Conservation (phyloP, 2,329 filamentous ascomycete genomes). For the Allantophomopsis lycopodina region DNA sequence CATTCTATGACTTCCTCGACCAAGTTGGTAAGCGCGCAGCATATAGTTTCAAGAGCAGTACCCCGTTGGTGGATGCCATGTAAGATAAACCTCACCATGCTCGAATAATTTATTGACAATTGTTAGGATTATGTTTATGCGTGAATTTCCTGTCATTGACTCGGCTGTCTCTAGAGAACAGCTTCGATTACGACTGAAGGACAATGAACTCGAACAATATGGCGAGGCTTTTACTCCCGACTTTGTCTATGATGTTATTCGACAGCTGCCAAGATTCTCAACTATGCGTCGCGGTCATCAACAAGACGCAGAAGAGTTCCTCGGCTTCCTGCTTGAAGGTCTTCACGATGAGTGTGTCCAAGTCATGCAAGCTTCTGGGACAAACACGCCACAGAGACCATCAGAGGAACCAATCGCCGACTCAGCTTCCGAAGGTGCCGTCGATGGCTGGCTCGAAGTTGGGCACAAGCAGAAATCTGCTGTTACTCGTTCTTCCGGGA, state of each 20-base stretch:
- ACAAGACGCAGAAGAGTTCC: conserved; percentile 94
- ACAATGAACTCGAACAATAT: conserved; percentile 74
- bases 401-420: conserved; percentile 29
- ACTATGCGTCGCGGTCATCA: conserved; percentile 93
- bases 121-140: conserved; percentile 82
- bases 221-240: conserved; percentile 87
- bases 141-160: conserved; percentile 77
- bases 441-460: conserved; percentile 84
- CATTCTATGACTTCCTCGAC: conserved; percentile 90
- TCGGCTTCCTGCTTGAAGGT: conserved; percentile 84
- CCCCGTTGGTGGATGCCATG: conserved; percentile 88
- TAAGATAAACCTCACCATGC: conserved; percentile 28
- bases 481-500: conserved; percentile 74
- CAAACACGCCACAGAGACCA: conserved; percentile 25
- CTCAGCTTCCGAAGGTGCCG: conserved; percentile 19
- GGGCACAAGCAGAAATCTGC: conserved; percentile 82
- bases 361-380: conserved; percentile 39
- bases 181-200: conserved; percentile 61
- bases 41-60: conserved; percentile 90
- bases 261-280: conserved; percentile 73
- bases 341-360: conserved; percentile 84
- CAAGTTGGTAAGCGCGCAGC: conserved; percentile 71
- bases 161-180: conserved; percentile 63
- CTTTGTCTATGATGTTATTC: conserved; percentile 89
- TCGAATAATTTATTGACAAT: conserved; percentile 2